Conservation (phyloP, 805 yeast species). For the Tetrapisispora namnaoensis region DNA sequence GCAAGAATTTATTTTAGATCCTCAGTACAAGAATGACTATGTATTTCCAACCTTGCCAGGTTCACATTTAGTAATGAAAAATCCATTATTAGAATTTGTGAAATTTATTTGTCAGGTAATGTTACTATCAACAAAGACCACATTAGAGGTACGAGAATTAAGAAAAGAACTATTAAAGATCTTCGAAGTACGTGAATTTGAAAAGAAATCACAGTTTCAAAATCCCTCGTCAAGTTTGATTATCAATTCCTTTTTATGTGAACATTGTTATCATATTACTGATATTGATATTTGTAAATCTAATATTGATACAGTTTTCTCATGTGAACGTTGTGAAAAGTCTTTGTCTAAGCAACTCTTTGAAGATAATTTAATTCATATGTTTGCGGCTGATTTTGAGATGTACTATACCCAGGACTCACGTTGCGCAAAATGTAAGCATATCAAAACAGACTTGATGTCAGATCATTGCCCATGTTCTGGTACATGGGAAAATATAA, state of each 20-base stretch:
- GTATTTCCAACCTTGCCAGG: constrained; percentile 74
- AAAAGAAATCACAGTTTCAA: constrained; percentile 57
- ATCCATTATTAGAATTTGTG: constrained; percentile 73
- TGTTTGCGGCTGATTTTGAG: constrained; percentile 46
- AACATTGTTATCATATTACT: constrained; percentile 59
- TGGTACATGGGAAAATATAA: constrained; percentile 66
- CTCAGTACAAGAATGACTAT: constrained; percentile 54
- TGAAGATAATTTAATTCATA: constrained; percentile 71
- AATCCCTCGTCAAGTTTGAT: constrained; percentile 67
- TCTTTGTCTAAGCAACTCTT: constrained; percentile 55
- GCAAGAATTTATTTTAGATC: constrained; percentile 59
- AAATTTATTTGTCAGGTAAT: constrained; percentile 68
- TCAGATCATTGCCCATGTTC: constrained; percentile 77
- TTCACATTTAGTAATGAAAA: constrained; percentile 44
- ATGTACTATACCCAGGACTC: constrained; percentile 70
- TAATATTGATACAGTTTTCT: constrained; percentile 39
- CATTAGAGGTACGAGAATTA: constrained; percentile 62
- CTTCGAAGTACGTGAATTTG: constrained; percentile 79
- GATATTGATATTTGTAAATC: constrained; percentile 81
- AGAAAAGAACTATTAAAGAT: constrained; percentile 63
- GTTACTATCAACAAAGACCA: constrained; percentile 51
- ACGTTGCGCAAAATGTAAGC: constrained; percentile 68
- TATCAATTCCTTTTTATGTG: constrained; percentile 65
- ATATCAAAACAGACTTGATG: constrained; percentile 56
- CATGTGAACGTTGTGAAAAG: constrained; percentile 57